Evolutionary conservation across 768 basidiomycete genomes (phyloP), one percentile per base, ranked within the genome.

Genomic region (Russula abietina): DNA sequence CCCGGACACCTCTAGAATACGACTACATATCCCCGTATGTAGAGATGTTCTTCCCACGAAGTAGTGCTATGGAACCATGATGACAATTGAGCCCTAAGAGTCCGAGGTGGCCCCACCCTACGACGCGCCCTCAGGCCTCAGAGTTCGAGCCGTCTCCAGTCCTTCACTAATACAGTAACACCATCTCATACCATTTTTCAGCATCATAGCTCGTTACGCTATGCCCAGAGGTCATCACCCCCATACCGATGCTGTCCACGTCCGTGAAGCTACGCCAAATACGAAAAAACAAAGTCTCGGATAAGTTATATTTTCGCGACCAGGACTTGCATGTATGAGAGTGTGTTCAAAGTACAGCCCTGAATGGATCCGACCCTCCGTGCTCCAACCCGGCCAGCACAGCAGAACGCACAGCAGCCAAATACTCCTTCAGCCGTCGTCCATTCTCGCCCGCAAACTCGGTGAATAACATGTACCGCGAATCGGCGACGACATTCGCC

Each of bases 401-500:
- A 1, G 88, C 89, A 65, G 83, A 81, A 52, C 88, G 76, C 19
- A 98, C 85, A 8, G 83, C 83, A 0, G 80, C 80, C 38, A 97
- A 74, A 71, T 97, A 96, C 61, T 87, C 87, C 9, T 79, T 80
- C 49, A 97, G 72, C 61, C 81, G 75, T 45, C 83, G 78, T 9
- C 85, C 85, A 32, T 82, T 80, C 51, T 81, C 78, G 54, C 78
- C 79, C 28, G 88, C 77, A 73, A 96, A 97, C 72, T 93, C 93
- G 66, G 90, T 84, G 33, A 16, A 58, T 14, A 63, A 32, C 62
- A 63, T 63, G 74, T 91, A 89, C 49, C 90, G 82, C 63, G 92
- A 91, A 72, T 94, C 92, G 0, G 93, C 93, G 7, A 98, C 87
- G 36, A 90, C 77, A 67, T 90, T 93, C n/a, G 84, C 85, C 5